A percentile compares a stretch with the other conserved stretches of the same genome.
phyloP scores from a whole-genome alignment of 306 rosid species.

The Sphenostylis stenocarpa region DNA sequence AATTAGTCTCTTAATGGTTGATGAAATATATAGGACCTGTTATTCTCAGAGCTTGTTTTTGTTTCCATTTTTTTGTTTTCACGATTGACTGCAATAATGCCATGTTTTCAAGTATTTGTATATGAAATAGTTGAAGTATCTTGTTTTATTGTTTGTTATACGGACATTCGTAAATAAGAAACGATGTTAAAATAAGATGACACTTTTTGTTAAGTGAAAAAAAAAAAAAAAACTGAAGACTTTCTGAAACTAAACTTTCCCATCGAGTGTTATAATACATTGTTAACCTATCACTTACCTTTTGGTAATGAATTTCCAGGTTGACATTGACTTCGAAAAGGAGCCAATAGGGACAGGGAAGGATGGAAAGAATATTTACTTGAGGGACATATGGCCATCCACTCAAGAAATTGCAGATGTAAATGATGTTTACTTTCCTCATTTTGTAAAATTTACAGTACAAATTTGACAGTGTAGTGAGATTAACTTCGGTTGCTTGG shows the following conservation, averaged over 20 bases:
- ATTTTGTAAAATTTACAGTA: neutral
- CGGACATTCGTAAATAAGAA: neutral
- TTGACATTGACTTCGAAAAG: constrained; percentile 86
- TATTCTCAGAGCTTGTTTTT: neutral
- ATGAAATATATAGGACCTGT: constrained; percentile 31
- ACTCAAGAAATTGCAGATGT: constrained; percentile 88
- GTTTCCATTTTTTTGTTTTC: neutral
- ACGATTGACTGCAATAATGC: neutral
- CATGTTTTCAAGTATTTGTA: neutral
- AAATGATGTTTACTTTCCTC: constrained; percentile 4
- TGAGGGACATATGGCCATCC: constrained; percentile 90
- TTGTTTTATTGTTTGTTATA: neutral
- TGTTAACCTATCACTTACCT: neutral
- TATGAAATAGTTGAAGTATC: neutral
- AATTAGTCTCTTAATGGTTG: neutral
- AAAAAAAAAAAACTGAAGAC: neutral
- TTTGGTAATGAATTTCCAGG: constrained; percentile 54
- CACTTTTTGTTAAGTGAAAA: neutral
- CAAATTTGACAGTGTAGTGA: constrained; percentile 8
- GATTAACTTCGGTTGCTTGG: constrained; percentile 34
- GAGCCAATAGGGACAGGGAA: constrained; percentile 91
- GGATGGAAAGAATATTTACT: constrained; percentile 76
- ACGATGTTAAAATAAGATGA: neutral
- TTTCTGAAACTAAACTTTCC: neutral
- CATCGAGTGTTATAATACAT: constrained; percentile 39